These are phyloP conservation scores for Cyanophora paradoxa DNA, from an alignment of 78 protist species.

Conservation along the genomic window DNA sequence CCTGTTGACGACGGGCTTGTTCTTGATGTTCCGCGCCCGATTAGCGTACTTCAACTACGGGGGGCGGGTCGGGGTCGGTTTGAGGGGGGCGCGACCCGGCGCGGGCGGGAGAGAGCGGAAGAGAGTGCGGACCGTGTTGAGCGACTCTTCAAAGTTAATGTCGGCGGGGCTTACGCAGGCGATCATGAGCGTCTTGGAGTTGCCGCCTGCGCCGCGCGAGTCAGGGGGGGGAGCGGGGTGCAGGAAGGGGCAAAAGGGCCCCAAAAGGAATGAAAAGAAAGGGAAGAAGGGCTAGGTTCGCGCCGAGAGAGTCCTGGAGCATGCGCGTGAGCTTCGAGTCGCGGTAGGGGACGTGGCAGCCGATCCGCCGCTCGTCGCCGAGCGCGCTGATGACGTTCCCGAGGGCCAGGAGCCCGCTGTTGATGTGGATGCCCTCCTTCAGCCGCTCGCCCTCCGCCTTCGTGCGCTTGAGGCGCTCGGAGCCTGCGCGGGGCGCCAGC, in stretches of 20 bases:
- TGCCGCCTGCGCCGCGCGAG: constrained; percentile 9
- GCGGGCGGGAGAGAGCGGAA: no score
- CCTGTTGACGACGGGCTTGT: constrained; percentile 28
- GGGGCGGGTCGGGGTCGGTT: no score
- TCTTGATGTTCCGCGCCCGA: constrained; percentile 28
- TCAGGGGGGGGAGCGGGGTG: background rate
- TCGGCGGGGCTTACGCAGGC: constrained; percentile 48
- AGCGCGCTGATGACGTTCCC: constrained; percentile 72
- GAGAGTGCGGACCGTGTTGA: no score
- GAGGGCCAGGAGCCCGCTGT: constrained; percentile 53
- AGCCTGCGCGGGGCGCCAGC: constrained; percentile 17
- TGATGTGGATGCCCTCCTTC: constrained; percentile 62
- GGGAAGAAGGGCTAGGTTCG: no score
- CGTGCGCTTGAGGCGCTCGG: constrained; percentile 38
- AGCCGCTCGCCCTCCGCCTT: constrained; percentile 22
- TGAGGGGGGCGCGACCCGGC: no score
- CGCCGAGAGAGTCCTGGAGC: constrained; percentile 65
- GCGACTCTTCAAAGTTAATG: constrained; percentile 6
- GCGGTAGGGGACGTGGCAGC: constrained; percentile 65
- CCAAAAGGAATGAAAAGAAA: no score
- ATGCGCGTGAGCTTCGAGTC: constrained; percentile 56
- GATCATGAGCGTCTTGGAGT: constrained; percentile 55
- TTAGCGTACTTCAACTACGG: no score
- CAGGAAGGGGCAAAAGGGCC: no score
- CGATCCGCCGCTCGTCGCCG: constrained; percentile 24